Evolutionary conservation across 1,284 basidiomycete genomes (phyloP), one percentile per base, ranked within the genome.

Genomic region (Peniophora sp.): DNA sequence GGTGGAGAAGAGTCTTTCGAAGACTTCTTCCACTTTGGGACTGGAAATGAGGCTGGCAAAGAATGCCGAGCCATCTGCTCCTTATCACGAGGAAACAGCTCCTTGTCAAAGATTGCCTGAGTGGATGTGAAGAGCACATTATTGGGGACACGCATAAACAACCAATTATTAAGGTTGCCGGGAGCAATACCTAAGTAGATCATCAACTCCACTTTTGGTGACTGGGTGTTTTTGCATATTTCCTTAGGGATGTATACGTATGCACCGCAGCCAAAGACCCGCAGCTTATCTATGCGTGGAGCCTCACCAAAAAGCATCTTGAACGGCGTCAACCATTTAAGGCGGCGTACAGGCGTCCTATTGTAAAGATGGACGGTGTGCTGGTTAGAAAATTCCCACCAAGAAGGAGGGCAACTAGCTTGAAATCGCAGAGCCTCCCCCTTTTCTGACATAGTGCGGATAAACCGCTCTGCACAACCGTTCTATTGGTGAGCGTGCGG

Each of bases 401-500:
- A n/a, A n/a, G n/a, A n/a, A n/a, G n/a, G n/a, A n/a, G n/a, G n/a
- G n/a, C n/a, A n/a, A n/a, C n/a, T n/a, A n/a, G n/a, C n/a, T n/a
- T n/a, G n/a, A n/a, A n/a, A n/a, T n/a, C n/a, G n/a, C n/a, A n/a
- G n/a, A n/a, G n/a, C n/a, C n/a, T n/a, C n/a, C 2, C 58, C 56
- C 34, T 60, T 62, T 8, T 55, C 51, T 2, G 52, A 20, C 2
- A 59, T 18, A 8, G 55, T 58, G 3, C 45, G 6, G 10, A 15
- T 43, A 2, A 43, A 15, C 10, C 2, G 41, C 20, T 43, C 41
- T 15, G 41, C 41, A 18, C 41, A 18, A 10, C 41, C 41, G 20
- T 43, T 43, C 20, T 14, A 10, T 20, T 43, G 41, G 10, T 11
- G 17, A 10, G 41, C 20, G 17, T 43, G 10, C 12, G 41, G 41